These are phyloP conservation scores for Leptodontidium sp. DNA, from an alignment of 2,329 filamentous ascomycete genomes.

Conservation along the genomic window DNA sequence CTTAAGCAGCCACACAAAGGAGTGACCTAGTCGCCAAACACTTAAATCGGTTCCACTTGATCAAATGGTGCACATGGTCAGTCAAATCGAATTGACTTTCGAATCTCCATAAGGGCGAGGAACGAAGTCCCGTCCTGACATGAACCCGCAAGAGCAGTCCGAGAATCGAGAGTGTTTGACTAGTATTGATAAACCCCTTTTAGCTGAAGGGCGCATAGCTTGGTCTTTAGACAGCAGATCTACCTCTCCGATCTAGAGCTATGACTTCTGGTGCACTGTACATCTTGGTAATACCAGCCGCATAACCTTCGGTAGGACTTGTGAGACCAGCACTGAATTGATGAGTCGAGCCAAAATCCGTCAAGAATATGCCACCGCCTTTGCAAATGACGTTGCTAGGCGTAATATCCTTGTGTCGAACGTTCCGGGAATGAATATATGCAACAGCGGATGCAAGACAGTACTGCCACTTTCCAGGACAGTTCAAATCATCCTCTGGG, in stretches of 20 bases:
- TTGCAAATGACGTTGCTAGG: conserved; percentile 36
- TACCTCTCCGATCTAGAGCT: conserved; percentile 25
- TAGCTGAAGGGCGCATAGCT: conserved; percentile 27
- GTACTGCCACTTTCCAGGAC: conserved; percentile 26
- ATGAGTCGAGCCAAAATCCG: conserved; percentile 34
- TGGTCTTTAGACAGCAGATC: conserved; percentile 26
- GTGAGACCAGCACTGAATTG: conserved; percentile 31
- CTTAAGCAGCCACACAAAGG: neutral
- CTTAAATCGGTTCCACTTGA: neutral
- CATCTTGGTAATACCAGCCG: conserved; percentile 33
- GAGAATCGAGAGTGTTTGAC: neutral
- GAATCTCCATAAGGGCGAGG: neutral
- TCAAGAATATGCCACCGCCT: conserved; percentile 31
- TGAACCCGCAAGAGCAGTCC: conserved; percentile 3
- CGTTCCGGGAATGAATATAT: conserved; percentile 32
- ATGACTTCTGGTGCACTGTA: conserved; percentile 37
- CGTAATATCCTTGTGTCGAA: conserved; percentile 38
- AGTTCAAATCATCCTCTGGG: conserved; percentile 24
- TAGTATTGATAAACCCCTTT: conserved; percentile 14
- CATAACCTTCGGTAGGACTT: conserved; percentile 33
- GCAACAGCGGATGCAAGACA: conserved; percentile 35
- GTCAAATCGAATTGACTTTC: neutral
- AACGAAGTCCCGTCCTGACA: neutral
- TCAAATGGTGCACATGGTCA: neutral
- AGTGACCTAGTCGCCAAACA: neutral